Evolutionary conservation across 2,329 filamentous ascomycete genomes (phyloP).

Genomic region (Sarocladium oryzae): DNA sequence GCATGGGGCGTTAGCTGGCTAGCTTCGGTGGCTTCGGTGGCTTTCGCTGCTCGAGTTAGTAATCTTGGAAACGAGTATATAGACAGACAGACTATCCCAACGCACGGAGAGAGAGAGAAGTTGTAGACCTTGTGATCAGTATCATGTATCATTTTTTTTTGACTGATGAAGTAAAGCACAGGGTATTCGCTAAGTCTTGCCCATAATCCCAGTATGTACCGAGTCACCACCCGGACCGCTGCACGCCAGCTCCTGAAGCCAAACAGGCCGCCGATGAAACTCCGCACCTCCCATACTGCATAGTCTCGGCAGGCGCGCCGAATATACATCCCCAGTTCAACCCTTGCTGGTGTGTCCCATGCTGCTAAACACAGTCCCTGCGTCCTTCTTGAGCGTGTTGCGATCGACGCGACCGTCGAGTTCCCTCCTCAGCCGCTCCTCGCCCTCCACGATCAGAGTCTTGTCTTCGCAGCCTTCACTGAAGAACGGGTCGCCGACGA

Average conservation of each 20-base stretch:
- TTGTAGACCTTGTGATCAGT: neutral
- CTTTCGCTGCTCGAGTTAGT: no score
- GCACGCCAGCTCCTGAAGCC: neutral
- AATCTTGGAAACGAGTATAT: no score
- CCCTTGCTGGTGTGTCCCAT: no score
- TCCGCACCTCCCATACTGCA: neutral
- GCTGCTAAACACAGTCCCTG: conserved; percentile 7
- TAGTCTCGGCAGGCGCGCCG: conserved; percentile 1
- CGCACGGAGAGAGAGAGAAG: no score
- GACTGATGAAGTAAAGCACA: no score
- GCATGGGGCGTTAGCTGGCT: no score
- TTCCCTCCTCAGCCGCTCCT: conserved; percentile 29
- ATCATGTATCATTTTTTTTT: neutral
- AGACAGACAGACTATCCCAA: no score
- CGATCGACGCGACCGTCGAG: conserved; percentile 19
- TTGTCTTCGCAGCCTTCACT: conserved; percentile 30
- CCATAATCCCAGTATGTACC: neutral
- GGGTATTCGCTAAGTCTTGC: conserved; percentile 2
- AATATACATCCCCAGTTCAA: no score
- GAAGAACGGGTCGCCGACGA: conserved; percentile 27
- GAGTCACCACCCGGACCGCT: neutral
- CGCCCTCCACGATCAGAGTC: conserved; percentile 26
- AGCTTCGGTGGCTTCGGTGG: no score
- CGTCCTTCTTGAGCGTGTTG: conserved; percentile 14
- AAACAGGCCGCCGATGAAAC: no score